Evolutionary conservation across 352 stramenopile species (phyloP).

Genomic region (Pythium phragmiticola): DNA sequence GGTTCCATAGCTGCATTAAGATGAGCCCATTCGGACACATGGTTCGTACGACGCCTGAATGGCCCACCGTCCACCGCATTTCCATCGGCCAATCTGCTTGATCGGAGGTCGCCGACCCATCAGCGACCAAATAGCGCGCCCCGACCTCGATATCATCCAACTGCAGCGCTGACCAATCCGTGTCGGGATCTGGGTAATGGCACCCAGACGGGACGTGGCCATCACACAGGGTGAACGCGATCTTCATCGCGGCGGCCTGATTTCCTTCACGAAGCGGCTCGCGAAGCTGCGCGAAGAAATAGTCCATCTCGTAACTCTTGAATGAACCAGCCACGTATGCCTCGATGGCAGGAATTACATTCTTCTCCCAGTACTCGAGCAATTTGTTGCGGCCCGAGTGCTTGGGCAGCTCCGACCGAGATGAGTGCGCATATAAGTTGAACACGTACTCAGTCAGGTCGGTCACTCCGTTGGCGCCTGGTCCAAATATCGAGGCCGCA

Average conservation of each 20-base stretch:
- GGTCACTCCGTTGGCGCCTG: constrained; percentile 20
- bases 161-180: constrained; percentile 73
- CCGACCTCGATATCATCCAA: constrained; percentile 77
- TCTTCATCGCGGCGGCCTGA: constrained; percentile 69
- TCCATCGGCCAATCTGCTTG: constrained; percentile 36
- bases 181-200: constrained; percentile 76
- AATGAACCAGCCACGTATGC: constrained; percentile 80
- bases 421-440: constrained; percentile 72
- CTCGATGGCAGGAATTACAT: constrained; percentile 82
- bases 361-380: constrained; percentile 83
- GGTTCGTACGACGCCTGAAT: constrained; percentile 48
- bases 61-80: constrained; percentile 71
- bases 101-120: constrained; percentile 28
- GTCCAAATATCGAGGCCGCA: constrained; percentile 33
- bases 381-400: constrained; percentile 79
- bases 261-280: constrained; percentile 78
- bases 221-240: constrained; percentile 78
- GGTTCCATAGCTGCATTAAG: constrained; percentile 64
- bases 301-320: constrained; percentile 88
- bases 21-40: constrained; percentile 57
- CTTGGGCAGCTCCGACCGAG: constrained; percentile 54
- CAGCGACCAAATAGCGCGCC: constrained; percentile 46
- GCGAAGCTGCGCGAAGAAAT: constrained; percentile 81
- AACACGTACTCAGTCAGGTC: constrained; percentile 58
- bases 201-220: constrained; percentile 76